A percentile compares a stretch with the other conserved stretches of the same genome.
These are phyloP conservation scores for Chaetomium cochliodes DNA, from an alignment of 495 filamentous ascomycete species.

Conservation along the genomic window DNA sequence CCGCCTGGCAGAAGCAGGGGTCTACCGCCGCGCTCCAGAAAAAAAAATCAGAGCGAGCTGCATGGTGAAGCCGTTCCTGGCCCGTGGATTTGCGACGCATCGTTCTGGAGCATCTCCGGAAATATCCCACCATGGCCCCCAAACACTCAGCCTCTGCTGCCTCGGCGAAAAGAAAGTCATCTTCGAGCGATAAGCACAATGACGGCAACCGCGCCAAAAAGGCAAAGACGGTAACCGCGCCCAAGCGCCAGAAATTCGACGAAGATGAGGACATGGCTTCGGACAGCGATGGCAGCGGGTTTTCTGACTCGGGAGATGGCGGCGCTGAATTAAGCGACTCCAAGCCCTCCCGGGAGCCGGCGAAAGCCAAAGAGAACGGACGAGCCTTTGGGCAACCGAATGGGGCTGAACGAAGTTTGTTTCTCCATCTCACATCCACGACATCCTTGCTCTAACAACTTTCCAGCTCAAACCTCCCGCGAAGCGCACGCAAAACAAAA, in stretches of 20 bases:
- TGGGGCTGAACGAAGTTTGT: slow-evolving; percentile 35
- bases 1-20: slow-evolving; percentile 42
- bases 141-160: slow-evolving; percentile 28
- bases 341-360: slow-evolving; percentile 18
- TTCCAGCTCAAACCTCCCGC: slow-evolving; percentile 53
- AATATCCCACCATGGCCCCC: slow-evolving; percentile 23
- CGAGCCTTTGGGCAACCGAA: slow-evolving; percentile 28
- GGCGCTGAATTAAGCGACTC: slow-evolving; percentile 31
- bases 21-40: slow-evolving; percentile 25
- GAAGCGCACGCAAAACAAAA: slow-evolving; percentile 94
- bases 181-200: slow-evolving; percentile 38
- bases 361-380: slow-evolving; percentile 26
- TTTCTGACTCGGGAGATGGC: slow-evolving; percentile 40
- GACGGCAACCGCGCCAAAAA: slow-evolving; percentile 44
- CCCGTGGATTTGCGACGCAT: neutral
- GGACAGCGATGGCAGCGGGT: slow-evolving; percentile 39
- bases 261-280: slow-evolving; percentile 28
- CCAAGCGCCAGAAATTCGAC: slow-evolving; percentile 34
- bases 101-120: neutral
- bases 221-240: slow-evolving; percentile 40
- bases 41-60: slow-evolving; percentile 20
- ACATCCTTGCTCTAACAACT: slow-evolving; percentile 7
- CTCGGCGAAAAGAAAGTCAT: slow-evolving; percentile 44
- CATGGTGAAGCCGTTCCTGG: slow-evolving; percentile 3
- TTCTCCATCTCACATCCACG: neutral